Conservation (phyloP, 2,329 filamentous ascomycete genomes). For the Trichoderma aggressivum region DNA sequence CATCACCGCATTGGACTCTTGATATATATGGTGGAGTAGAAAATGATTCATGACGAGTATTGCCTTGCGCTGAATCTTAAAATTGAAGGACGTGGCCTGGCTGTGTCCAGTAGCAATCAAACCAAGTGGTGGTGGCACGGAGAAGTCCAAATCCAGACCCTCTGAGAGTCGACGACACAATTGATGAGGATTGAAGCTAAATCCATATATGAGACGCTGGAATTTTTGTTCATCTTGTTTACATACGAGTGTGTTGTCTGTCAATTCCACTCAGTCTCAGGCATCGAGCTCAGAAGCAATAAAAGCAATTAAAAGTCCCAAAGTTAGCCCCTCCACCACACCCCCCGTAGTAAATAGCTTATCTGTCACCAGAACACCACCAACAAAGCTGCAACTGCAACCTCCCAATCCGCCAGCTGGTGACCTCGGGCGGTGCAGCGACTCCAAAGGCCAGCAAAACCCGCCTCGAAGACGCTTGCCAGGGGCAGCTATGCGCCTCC, state of each 20-base stretch:
- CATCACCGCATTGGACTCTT: not conserved
- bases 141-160: not conserved
- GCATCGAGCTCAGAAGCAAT: not conserved
- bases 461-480: constrained; percentile 22
- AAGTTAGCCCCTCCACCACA: constrained; percentile 4
- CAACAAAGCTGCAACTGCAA: not conserved
- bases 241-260: not conserved
- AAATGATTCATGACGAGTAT: not conserved
- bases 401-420: not conserved
- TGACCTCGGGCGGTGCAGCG: not conserved
- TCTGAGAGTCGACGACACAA: not conserved
- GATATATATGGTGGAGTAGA: not conserved
- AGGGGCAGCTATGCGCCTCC: constrained; percentile 42
- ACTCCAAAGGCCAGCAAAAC: not conserved
- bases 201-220: not conserved
- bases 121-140: not conserved
- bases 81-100: not conserved
- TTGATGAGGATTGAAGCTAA: not conserved
- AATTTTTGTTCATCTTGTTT: not conserved
- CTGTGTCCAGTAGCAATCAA: not conserved
- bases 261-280: not conserved
- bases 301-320: not conserved
- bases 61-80: too few relatives aligned
- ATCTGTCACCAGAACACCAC: constrained; percentile 2
- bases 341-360: not conserved